phyloP scores from a whole-genome alignment of 495 filamentous ascomycete species.

The Podospora sp. region DNA sequence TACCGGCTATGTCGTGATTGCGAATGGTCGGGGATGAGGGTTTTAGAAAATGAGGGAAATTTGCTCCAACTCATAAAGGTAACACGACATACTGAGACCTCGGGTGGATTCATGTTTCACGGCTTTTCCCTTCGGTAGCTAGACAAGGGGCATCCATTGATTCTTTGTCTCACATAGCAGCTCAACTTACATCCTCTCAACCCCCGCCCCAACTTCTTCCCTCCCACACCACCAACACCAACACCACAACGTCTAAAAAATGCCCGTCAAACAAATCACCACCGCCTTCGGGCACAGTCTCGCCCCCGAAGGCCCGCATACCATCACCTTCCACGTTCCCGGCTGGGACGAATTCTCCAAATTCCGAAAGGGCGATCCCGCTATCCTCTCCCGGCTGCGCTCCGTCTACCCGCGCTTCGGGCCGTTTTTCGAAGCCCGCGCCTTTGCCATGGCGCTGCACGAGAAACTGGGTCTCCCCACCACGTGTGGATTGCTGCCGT shows the following conservation, averaged over 20 bases:
- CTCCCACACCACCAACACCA: neutral
- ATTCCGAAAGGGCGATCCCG: constrained; percentile 39
- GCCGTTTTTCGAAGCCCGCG: constrained; percentile 31
- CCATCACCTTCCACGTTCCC: constrained; percentile 42
- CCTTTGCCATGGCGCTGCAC: constrained; percentile 1
- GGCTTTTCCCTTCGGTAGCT: neutral
- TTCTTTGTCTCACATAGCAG: constrained; percentile 4
- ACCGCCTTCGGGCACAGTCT: constrained; percentile 42
- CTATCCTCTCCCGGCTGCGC: constrained; percentile 31
- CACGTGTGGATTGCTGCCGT: constrained; percentile 35
- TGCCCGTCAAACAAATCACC: constrained; percentile 38
- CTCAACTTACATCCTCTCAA: neutral
- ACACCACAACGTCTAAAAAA: constrained; percentile 20
- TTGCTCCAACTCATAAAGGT: too few relatives aligned
- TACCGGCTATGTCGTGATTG: too few relatives aligned
- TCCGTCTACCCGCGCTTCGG: constrained; percentile 50
- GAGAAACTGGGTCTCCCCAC: constrained; percentile 24
- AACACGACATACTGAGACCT: too few relatives aligned
- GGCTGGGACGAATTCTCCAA: constrained; percentile 35
- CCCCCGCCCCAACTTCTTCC: neutral
- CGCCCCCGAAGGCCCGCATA: constrained; percentile 46
- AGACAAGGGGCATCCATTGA: neutral
- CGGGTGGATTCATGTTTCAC: neutral
- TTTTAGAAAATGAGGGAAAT: too few relatives aligned
- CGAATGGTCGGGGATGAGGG: too few relatives aligned